Evolutionary conservation across 176 grass and related monocot genomes (phyloP).

Genomic region (Oryza longistaminata): DNA sequence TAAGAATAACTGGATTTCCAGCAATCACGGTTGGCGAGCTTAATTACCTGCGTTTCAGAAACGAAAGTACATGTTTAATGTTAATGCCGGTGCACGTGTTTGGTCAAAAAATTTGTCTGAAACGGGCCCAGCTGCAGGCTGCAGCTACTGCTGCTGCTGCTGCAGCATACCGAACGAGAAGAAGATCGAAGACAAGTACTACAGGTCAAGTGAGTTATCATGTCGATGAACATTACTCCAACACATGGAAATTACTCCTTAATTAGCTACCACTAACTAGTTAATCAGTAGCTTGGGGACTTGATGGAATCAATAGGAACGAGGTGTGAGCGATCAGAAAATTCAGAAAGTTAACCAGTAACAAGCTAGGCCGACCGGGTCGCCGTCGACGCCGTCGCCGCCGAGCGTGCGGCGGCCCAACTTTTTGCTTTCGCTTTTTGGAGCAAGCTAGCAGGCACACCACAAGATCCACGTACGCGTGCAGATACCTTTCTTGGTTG

Average conservation of each 20-base stretch:
- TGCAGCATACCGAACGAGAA: background rate
- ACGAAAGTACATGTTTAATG: background rate
- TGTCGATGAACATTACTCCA: background rate
- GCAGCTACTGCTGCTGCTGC: too few species aligned
- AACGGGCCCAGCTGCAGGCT: background rate
- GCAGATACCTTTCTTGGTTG: background rate
- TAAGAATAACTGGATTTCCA: background rate
- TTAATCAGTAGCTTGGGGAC: too few species aligned
- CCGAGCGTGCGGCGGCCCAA: background rate
- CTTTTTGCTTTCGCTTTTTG: background rate
- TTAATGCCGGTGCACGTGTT: background rate
- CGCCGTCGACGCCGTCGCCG: background rate
- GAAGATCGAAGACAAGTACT: background rate
- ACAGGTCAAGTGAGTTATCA: too few species aligned
- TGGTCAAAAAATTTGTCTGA: background rate
- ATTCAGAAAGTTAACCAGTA: background rate
- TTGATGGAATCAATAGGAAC: background rate
- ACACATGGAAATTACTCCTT: background rate
- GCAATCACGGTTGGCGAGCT: background rate
- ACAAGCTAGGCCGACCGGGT: background rate
- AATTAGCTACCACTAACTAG: background rate
- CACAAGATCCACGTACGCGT: background rate
- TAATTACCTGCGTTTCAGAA: background rate
- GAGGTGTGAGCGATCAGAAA: background rate
- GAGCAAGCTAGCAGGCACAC: background rate